Base-by-base conservation (phyloP, 148 eudicot genomes). In the Silene conica region DNA sequence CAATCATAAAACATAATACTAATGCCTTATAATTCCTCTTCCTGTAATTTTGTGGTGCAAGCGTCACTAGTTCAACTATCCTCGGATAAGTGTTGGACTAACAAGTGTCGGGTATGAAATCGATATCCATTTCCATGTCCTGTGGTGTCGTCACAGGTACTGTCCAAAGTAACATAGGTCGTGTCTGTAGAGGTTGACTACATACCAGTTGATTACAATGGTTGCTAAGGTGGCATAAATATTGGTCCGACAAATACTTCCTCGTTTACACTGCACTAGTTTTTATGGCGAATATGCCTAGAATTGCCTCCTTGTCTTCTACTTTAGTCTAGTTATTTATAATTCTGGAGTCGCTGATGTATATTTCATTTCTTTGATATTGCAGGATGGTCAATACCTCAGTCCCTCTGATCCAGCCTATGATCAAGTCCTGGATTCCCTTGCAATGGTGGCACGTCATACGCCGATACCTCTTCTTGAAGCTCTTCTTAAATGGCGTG, bases 391-490 rank as follows among this genome's bases (percentile, higher is more conserved):
- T 74, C 99, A 95, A 77, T 95, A 95, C 71, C 97, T 95, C 69
- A 86, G 97, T 57, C 97, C 99, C 74, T 95, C 97, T 64, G 99
- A 95, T 67, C 99, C 99, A 25, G 97, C 99, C 25, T 95, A 95
- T 81, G 99, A 95, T 79, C 99, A 95, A 85, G 99, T 95, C 66
- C 41, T 95, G 83, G 99, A 95, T 86, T 95, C 99, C 67, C 84
- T 95, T 72, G 99, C 99, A 69, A 92, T 95, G 99, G 96, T 95
- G 77, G 99, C 99, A 22, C 90, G 99, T 9, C 97, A 95, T 82
- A 95, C 99, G 64, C 99, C 99, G 66, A 93, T 92, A 73, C 99
- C 99, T 67, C 90, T 95, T 63, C 77, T 95, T 66, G 99, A 95
- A 85, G 99, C 99, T 76, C 97, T 95, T 83, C 87, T 87, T 72